Percentiles rank a stretch among this genome's conserved stretches.
Evolutionary conservation across 192 early-diverging fungal species (phyloP).

Genomic region (Linnemannia schmuckeri): DNA sequence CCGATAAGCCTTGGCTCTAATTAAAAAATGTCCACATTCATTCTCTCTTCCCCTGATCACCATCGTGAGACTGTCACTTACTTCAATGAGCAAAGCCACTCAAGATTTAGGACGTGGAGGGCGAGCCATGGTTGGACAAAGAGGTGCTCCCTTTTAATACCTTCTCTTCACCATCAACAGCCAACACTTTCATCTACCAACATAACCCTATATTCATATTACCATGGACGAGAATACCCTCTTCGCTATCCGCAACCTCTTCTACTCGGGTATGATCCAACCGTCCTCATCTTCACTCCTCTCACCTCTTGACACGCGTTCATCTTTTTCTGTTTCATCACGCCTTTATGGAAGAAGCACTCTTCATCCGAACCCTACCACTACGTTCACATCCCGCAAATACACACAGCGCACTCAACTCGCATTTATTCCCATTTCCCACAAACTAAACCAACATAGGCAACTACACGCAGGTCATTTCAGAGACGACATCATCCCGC

Average conservation of each 20-base stretch:
- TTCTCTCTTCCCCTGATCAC: not conserved
- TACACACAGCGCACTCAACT: not conserved
- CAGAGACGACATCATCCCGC: constrained; percentile 58
- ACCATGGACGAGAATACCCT: constrained; percentile 69
- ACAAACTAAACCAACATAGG: constrained; percentile 6
- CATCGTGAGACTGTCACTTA: not conserved
- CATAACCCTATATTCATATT: not conserved
- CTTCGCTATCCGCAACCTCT: constrained; percentile 79
- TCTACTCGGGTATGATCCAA: constrained; percentile 60
- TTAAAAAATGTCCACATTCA: not conserved
- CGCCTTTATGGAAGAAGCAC: not conserved
- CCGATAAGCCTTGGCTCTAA: not conserved
- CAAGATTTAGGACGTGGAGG: not conserved
- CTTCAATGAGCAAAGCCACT: not conserved
- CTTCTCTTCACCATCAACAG: not conserved
- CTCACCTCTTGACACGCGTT: not conserved
- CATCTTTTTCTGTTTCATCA: not conserved
- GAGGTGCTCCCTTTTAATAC: not conserved
- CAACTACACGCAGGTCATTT: constrained; percentile 31
- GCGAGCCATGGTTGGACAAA: not conserved
- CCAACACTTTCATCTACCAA: not conserved
- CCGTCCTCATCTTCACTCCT: not conserved
- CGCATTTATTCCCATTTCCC: not conserved
- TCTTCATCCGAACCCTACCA: not conserved
- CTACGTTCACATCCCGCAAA: too few relatives aligned